Evolutionary conservation across 2,329 filamentous ascomycete genomes (phyloP).

Genomic region (Aspergillus terreus): DNA sequence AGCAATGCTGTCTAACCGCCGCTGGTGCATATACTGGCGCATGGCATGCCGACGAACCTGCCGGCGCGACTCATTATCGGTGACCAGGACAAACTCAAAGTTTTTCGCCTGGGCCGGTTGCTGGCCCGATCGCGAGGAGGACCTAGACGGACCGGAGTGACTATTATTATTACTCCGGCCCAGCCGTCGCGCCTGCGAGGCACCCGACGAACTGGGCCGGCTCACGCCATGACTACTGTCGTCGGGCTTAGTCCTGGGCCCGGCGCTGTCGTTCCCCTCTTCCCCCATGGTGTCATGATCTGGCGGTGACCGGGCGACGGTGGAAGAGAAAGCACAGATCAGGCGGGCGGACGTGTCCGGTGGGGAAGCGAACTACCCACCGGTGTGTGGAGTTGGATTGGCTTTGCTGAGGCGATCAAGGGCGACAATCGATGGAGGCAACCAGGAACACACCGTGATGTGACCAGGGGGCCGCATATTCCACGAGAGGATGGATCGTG

Average conservation of each 20-base stretch:
- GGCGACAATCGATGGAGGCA: conserved; percentile 2
- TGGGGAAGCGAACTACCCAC: conserved; percentile 9
- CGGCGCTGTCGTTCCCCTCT: conserved; percentile 16
- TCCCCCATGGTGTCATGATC: conserved; percentile 29
- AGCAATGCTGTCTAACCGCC: conserved; percentile 30
- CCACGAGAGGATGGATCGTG: conserved; percentile 4
- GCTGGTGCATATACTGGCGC: conserved; percentile 33
- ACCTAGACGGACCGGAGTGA: background rate
- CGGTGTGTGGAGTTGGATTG: conserved; percentile 12
- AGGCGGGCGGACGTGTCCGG: conserved; percentile 6
- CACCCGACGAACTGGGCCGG: background rate
- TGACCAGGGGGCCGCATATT: conserved; percentile 5
- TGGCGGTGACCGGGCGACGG: conserved; percentile 7
- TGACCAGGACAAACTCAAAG: conserved; percentile 33
- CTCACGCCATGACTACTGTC: conserved; percentile 6
- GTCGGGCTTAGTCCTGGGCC: conserved; percentile 5
- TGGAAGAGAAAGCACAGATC: conserved; percentile 9
- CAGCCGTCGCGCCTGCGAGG: conserved; percentile 5
- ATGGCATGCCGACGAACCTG: conserved; percentile 35
- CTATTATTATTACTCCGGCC: conserved; percentile 7
- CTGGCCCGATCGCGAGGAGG: conserved; percentile 7
- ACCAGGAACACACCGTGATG: conserved; percentile 3
- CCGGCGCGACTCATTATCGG: conserved; percentile 28
- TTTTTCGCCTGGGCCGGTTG: conserved; percentile 19
- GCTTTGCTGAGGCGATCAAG: conserved; percentile 7